A percentile compares a stretch with the other conserved stretches of the same genome.
Conservation (phyloP, 495 filamentous ascomycete genomes). For the Lepidopterella palustris region DNA sequence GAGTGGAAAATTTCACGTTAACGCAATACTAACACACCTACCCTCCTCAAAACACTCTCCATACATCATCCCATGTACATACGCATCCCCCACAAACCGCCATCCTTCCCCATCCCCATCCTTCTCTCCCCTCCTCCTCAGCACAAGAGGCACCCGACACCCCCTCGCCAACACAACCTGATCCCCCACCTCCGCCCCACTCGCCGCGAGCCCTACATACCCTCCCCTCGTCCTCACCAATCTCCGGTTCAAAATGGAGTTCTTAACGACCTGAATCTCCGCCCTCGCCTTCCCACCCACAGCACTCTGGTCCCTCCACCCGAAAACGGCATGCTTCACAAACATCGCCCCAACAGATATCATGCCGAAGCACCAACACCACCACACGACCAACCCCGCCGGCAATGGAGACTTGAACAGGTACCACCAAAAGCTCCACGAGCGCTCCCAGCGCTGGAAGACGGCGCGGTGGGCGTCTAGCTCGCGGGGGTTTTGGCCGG, state of each 20-base stretch:
- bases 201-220: background rate
- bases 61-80: constrained; percentile 1
- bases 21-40: no score
- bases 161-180: background rate
- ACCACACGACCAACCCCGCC: background rate
- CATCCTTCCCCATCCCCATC: background rate
- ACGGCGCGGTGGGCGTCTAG: background rate
- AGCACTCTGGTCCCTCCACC: background rate
- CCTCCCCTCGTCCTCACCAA: background rate
- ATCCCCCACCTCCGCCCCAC: background rate
- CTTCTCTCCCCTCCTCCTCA: background rate
- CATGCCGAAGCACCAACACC: background rate
- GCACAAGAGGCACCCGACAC: background rate
- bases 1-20: no score
- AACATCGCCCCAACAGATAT: background rate
- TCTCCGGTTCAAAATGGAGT: background rate
- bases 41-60: no score
- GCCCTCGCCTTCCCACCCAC: background rate
- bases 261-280: background rate
- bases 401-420: background rate
- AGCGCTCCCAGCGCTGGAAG: background rate
- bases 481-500: background rate
- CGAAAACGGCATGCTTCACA: background rate
- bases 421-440: background rate
- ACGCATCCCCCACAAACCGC: background rate